A percentile compares a stretch with the other conserved stretches of the same genome.
phyloP scores from a whole-genome alignment of 345 rosid species.

The Physaria fendleri region DNA sequence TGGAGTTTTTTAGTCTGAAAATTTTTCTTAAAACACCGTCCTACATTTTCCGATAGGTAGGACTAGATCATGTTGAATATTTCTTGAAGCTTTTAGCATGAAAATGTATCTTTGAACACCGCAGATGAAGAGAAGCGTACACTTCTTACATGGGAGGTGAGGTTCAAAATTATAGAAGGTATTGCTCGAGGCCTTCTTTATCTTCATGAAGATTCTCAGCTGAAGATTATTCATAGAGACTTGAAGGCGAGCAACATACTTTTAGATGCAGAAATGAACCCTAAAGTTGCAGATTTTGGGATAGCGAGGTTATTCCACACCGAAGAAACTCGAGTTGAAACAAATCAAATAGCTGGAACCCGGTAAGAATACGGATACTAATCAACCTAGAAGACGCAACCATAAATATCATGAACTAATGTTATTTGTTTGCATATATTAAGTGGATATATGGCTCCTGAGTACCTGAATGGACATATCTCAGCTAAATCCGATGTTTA shows the following conservation, averaged over 20 bases:
- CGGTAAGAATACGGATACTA: conserved; percentile 17
- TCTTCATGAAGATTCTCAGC: conserved; percentile 31
- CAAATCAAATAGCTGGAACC: conserved; percentile 28
- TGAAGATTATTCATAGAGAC: conserved; percentile 23
- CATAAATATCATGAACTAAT: background rate
- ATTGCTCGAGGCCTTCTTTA: conserved; percentile 25
- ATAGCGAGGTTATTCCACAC: conserved; percentile 22
- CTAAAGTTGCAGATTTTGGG: conserved; percentile 33
- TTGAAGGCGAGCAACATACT: conserved; percentile 27
- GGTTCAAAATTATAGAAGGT: conserved; percentile 26
- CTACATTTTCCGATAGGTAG: too few relatives aligned
- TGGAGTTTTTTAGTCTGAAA: background rate
- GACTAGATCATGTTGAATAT: too few relatives aligned
- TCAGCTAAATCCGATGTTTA: conserved; percentile 41
- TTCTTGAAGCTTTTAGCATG: background rate
- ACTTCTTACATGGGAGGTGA: conserved; percentile 19
- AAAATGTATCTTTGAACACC: background rate
- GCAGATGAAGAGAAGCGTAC: conserved; percentile 18
- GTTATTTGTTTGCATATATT: background rate
- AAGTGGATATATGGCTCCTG: conserved; percentile 57
- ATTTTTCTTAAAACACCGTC: background rate
- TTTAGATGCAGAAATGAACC: conserved; percentile 24
- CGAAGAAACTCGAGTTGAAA: conserved; percentile 21
- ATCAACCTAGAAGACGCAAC: background rate
- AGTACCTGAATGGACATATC: conserved; percentile 34